Evolutionary conservation across 768 basidiomycete species (phyloP).

Genomic region (Cystoderma amianthinum): DNA sequence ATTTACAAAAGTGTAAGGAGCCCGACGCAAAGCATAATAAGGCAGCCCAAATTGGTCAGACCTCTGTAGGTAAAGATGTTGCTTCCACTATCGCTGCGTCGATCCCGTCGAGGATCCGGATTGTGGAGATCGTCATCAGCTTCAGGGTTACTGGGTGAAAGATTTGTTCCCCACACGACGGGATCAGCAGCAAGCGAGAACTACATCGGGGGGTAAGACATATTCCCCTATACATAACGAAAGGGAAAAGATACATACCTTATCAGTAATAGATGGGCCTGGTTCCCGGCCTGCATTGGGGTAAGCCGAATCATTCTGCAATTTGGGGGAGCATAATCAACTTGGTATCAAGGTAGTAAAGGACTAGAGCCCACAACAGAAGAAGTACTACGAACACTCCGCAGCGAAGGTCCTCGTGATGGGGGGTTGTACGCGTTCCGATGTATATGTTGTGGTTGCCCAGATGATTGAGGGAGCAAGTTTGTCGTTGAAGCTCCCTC

Average conservation of each 20-base stretch:
- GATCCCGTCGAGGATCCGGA: slow-evolving; percentile 59
- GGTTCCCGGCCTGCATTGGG: too few relatives aligned
- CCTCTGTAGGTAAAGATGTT: slow-evolving; percentile 65
- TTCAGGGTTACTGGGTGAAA: slow-evolving; percentile 50
- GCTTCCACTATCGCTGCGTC: slow-evolving; percentile 49
- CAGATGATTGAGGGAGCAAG: slow-evolving; percentile 42
- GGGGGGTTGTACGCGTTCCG: slow-evolving; percentile 1
- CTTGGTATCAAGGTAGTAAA: slow-evolving; percentile 14
- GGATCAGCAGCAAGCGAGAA: slow-evolving; percentile 74
- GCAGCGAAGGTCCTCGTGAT: slow-evolving; percentile 17
- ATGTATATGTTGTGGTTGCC: slow-evolving; percentile 6
- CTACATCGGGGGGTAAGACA: slow-evolving; percentile 27
- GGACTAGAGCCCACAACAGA: slow-evolving; percentile 32
- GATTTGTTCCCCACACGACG: slow-evolving; percentile 61
- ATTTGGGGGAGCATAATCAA: slow-evolving; percentile 32
- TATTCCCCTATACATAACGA: slow-evolving; percentile 4
- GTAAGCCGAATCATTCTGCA: slow-evolving; percentile 18
- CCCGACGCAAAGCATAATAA: slow-evolving; percentile 46
- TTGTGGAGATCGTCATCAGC: slow-evolving; percentile 71
- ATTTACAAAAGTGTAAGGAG: slow-evolving; percentile 57
- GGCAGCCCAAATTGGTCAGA: slow-evolving; percentile 63
- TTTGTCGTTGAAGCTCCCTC: slow-evolving; percentile 41
- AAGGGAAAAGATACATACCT: slow-evolving; percentile 28
- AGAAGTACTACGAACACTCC: slow-evolving; percentile 27
- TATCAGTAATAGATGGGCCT: slow-evolving; percentile 49